Percentiles rank a stretch among this genome's conserved stretches.
Conservation (phyloP, 495 filamentous ascomycete species). For the Chaetomium tenue region DNA sequence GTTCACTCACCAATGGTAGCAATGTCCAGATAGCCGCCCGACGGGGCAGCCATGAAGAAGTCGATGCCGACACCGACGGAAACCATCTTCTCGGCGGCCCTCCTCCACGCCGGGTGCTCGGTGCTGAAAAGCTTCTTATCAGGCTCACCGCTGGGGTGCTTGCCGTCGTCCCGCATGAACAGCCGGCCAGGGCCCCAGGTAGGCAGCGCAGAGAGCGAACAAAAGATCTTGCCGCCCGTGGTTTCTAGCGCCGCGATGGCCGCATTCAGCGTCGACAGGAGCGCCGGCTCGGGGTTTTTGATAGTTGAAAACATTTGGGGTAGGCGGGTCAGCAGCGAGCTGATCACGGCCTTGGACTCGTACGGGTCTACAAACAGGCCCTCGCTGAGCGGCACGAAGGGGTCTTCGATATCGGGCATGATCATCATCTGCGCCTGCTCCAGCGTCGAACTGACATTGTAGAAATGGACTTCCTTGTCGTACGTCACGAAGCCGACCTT, state of each 20-base stretch:
- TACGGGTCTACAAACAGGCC: slow-evolving; percentile 95
- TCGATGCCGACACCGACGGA: slow-evolving; percentile 85
- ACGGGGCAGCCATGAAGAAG: slow-evolving; percentile 89
- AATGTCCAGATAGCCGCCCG: slow-evolving; percentile 87
- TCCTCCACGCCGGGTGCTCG: slow-evolving; percentile 80
- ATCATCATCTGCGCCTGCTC: slow-evolving; percentile 97
- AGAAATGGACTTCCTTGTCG: slow-evolving; percentile 95
- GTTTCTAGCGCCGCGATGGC: slow-evolving; percentile 74
- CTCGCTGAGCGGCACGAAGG: slow-evolving; percentile 88
- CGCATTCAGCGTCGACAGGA: slow-evolving; percentile 79
- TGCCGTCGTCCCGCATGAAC: slow-evolving; percentile 80
- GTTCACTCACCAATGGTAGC: slow-evolving; percentile 78
- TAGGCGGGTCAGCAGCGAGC: slow-evolving; percentile 72
- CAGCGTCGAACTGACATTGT: slow-evolving; percentile 78
- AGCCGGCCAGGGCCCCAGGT: slow-evolving; percentile 87
- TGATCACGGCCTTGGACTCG: slow-evolving; percentile 85
- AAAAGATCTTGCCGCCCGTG: slow-evolving; percentile 91
- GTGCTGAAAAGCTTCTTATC: slow-evolving; percentile 92
- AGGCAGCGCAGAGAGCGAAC: slow-evolving; percentile 76
- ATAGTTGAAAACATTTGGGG: slow-evolving; percentile 80
- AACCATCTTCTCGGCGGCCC: slow-evolving; percentile 81
- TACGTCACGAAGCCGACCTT: slow-evolving; percentile 95
- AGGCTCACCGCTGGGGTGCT: slow-evolving; percentile 79
- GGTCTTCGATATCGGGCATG: slow-evolving; percentile 96
- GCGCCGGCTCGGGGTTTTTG: slow-evolving; percentile 83